Conservation (phyloP, 805 yeast genomes). For the Nakazawaea molendinolei region DNA sequence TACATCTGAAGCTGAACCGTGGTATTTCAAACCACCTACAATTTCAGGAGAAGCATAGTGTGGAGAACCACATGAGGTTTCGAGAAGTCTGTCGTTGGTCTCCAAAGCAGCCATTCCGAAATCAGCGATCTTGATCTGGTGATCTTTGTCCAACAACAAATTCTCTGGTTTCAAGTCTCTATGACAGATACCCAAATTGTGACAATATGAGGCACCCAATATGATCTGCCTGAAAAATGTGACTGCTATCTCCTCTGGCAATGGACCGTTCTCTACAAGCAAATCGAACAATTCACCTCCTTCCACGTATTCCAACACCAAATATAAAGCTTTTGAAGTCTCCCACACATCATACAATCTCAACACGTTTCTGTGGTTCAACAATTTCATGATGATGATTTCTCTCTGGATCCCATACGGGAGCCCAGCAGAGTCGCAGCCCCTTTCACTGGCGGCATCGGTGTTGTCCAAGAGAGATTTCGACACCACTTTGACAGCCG, state of each 20-base stretch:
- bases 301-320: constrained; percentile 77
- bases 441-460: constrained; percentile 22
- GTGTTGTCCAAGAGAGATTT: constrained; percentile 40
- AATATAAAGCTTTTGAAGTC: constrained; percentile 78
- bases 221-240: constrained; percentile 72
- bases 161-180: constrained; percentile 82
- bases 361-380: constrained; percentile 91
- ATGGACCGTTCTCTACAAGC: constrained; percentile 62
- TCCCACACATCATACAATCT: constrained; percentile 98
- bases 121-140: constrained; percentile 74
- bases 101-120: constrained; percentile 89
- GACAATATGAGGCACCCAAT: constrained; percentile 75
- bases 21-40: constrained; percentile 70
- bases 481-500: constrained; percentile 80
- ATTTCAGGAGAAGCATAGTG: constrained; percentile 89
- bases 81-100: constrained; percentile 59
- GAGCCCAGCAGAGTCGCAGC: constrained; percentile 49
- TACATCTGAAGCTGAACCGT: constrained; percentile 80
- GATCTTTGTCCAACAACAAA: constrained; percentile 54
- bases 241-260: constrained; percentile 68
- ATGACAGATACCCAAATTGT: constrained; percentile 74
- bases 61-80: constrained; percentile 83
- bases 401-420: constrained; percentile 97
- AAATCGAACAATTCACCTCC: constrained; percentile 84
- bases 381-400: constrained; percentile 92